A percentile compares a stretch with the other conserved stretches of the same genome.
These are phyloP conservation scores for Quercus tomentella DNA, from an alignment of 331 rosid genomes.

Conservation along the genomic window DNA sequence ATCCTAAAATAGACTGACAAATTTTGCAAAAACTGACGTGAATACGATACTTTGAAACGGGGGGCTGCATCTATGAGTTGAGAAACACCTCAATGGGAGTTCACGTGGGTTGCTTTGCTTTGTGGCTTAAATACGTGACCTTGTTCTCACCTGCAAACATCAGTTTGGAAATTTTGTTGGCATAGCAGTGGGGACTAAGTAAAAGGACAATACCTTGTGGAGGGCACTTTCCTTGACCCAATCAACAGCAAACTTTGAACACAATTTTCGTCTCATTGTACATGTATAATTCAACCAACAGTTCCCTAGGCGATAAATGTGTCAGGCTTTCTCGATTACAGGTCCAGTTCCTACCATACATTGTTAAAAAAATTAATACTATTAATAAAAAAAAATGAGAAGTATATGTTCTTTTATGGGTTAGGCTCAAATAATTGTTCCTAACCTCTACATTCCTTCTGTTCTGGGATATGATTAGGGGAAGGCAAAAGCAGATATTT, in stretches of 20 bases:
- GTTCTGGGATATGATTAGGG: background rate
- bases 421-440: background rate
- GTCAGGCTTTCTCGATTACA: background rate
- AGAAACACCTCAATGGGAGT: background rate
- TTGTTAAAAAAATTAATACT: background rate
- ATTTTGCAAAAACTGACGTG: too few relatives aligned
- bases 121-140: background rate
- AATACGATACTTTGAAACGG: too few relatives aligned
- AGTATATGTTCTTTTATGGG: background rate
- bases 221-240: conserved; percentile 16
- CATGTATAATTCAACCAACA: background rate
- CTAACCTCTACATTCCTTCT: background rate
- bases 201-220: conserved; percentile 24
- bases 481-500: background rate
- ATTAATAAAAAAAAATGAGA: background rate
- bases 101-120: conserved; percentile 11
- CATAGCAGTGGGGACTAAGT: background rate
- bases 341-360: background rate
- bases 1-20: too few relatives aligned
- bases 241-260: background rate
- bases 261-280: background rate
- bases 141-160: background rate
- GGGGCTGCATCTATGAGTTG: too few relatives aligned
- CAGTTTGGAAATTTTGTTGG: background rate
- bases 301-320: background rate